phyloP scores from a whole-genome alignment of 225 moss, liverwort and hornwort species.

The Bryum argenteum region DNA sequence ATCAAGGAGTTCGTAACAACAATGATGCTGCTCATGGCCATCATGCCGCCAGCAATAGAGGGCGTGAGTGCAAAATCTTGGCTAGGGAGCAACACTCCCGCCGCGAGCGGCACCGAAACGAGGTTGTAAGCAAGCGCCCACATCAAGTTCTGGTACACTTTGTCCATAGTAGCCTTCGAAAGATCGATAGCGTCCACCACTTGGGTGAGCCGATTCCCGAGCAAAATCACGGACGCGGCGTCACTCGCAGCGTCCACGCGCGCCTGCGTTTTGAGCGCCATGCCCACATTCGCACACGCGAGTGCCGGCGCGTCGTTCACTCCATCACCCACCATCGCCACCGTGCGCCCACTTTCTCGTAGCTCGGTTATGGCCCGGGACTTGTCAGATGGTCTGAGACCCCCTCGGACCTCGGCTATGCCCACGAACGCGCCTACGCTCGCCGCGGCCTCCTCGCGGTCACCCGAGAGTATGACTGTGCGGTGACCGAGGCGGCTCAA shows the following conservation, averaged over 20 bases:
- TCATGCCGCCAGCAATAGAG: slow-evolving; percentile 84
- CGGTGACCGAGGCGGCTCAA: too few species aligned
- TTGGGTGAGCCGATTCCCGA: slow-evolving; percentile 84
- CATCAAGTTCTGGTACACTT: slow-evolving; percentile 85
- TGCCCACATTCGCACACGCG: slow-evolving; percentile 90
- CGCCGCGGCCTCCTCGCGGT: slow-evolving; percentile 46
- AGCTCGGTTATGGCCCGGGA: slow-evolving; percentile 59
- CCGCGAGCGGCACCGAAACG: slow-evolving; percentile 78
- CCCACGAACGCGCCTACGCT: slow-evolving; percentile 74
- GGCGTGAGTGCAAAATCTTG: slow-evolving; percentile 88
- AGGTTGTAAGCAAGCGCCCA: slow-evolving; percentile 90
- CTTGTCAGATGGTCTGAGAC: slow-evolving; percentile 75
- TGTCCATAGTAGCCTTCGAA: slow-evolving; percentile 74
- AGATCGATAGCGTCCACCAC: slow-evolving; percentile 91
- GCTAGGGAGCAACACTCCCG: slow-evolving; percentile 77
- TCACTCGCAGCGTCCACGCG: slow-evolving; percentile 91
- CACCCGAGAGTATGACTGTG: not conserved
- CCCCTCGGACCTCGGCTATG: slow-evolving; percentile 74
- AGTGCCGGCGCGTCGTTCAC: slow-evolving; percentile 96
- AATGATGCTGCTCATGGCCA: slow-evolving; percentile 86
- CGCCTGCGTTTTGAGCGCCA: slow-evolving; percentile 77
- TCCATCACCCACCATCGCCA: slow-evolving; percentile 95
- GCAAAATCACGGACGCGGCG: slow-evolving; percentile 91
- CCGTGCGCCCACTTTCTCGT: slow-evolving; percentile 60
- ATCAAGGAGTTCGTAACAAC: slow-evolving; percentile 85